Evolutionary conservation across 2,329 filamentous ascomycete genomes (phyloP), one percentile per base, ranked within the genome.

Genomic region (Colletotrichum abscissum): DNA sequence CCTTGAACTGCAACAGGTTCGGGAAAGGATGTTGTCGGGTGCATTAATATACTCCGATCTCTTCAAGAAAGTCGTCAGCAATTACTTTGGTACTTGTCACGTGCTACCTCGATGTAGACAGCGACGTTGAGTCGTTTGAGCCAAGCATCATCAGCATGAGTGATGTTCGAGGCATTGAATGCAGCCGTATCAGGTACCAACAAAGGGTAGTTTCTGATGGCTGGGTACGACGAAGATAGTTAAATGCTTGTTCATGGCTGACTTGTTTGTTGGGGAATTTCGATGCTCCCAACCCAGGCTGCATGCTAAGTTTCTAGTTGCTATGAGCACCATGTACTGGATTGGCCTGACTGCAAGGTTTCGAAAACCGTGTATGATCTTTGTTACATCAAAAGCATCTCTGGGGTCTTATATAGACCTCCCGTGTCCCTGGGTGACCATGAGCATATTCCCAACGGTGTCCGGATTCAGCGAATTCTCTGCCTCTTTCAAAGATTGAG

Each of bases 401-500:
- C 33, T 35, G 11, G 33, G 33, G 33, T 35, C 33, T 35, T 12
- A 78, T 2, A 73, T 74, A 24, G 75, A 76, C 42, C 75, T 78
- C 5, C 74, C 76, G 64, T 81, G 79, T 1, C 80, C 79, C 55
- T 76, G 65, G 0, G 67, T 78, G 12, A 75, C 79, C 82, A 83
- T 82, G 12, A 82, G 72, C 80, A 82, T 83, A 22, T 79, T 76
- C 56, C 74, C 62, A 8, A 82, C 74, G 5, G 69, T 79, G 8
- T 78, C 74, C 9, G 76, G 49, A 56, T 81, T 77, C 28, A 83
- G 76, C 5, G 80, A 77, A 33, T 79, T 76, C 56, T 80, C 77
- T 0, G 80, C 81, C 69, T 83, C 81, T 22, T 78, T 73, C 8
- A 83, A 69, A 2, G 81, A 79, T 72, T 84, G 79, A 19, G 75